A percentile compares a stretch with the other conserved stretches of the same genome.
Conservation (phyloP, 352 stramenopile species). For the Phytophthora quininea region DNA sequence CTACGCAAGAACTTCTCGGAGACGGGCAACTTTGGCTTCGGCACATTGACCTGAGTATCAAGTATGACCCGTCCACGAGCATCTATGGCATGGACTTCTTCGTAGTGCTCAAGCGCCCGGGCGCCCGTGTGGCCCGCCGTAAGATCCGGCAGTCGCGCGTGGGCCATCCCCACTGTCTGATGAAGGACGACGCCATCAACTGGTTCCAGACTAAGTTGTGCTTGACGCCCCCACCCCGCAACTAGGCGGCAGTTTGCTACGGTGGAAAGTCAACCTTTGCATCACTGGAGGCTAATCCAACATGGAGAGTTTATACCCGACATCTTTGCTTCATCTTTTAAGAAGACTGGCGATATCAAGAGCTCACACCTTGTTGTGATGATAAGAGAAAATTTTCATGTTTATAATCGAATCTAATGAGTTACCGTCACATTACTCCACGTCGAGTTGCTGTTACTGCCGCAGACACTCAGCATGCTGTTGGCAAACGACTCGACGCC, state of each 20-base stretch:
- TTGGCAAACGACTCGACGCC: conserved; percentile 24
- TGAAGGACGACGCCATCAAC: conserved; percentile 98
- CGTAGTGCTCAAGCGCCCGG: conserved; percentile 97
- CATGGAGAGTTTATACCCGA: conserved; percentile 43
- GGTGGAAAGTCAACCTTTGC: conserved; percentile 25
- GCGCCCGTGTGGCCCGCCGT: conserved; percentile 94
- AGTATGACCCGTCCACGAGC: conserved; percentile 99
- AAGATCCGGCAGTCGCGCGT: conserved; percentile 95
- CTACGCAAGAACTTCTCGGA: conserved; percentile 99
- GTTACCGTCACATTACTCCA: conserved; percentile 6
- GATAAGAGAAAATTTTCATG: no score
- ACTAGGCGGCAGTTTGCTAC: conserved; percentile 19
- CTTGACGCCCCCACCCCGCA: conserved; percentile 56
- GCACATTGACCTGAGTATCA: conserved; percentile 99
- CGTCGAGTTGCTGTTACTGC: conserved; percentile 11
- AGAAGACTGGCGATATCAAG: no score
- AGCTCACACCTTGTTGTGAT: no score
- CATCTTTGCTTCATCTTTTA: no score
- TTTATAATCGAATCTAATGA: background rate
- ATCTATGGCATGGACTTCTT: conserved; percentile 99
- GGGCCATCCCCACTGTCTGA: conserved; percentile 95
- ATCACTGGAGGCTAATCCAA: conserved; percentile 23
- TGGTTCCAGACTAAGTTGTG: conserved; percentile 99
- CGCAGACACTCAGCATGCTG: conserved; percentile 29
- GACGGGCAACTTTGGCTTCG: conserved; percentile 98